These are phyloP conservation scores for Corchorus olitorius DNA, from an alignment of 345 rosid genomes.

Conservation along the genomic window DNA sequence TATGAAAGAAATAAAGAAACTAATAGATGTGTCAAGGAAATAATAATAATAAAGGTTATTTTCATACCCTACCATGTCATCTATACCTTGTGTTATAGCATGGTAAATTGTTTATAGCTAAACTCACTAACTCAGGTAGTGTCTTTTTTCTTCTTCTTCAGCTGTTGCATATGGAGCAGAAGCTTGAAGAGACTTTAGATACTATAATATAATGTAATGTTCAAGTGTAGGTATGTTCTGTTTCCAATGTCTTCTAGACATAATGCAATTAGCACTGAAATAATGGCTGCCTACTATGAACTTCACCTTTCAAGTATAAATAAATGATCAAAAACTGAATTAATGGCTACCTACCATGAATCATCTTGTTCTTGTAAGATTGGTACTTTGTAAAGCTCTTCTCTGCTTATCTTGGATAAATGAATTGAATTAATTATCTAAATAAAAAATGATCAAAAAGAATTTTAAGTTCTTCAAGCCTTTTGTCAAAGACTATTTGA, in stretches of 20 bases:
- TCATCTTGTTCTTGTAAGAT: too few relatives aligned
- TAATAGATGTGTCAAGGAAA: too few relatives aligned
- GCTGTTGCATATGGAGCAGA: conserved; percentile 52
- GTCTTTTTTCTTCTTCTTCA: background rate
- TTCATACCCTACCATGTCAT: background rate
- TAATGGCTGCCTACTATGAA: background rate
- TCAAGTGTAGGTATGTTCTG: conserved; percentile 45
- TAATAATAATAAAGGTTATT: too few relatives aligned
- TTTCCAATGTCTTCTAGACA: background rate
- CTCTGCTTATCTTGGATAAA: too few relatives aligned
- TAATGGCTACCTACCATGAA: too few relatives aligned
- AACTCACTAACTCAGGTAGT: conserved; percentile 3
- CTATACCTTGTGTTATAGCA: background rate
- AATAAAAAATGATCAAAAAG: background rate
- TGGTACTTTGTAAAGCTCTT: too few relatives aligned
- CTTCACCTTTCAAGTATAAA: background rate
- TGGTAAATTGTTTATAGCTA: background rate
- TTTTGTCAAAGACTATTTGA: background rate
- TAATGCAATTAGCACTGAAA: background rate
- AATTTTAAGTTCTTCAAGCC: background rate
- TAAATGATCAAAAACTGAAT: too few relatives aligned
- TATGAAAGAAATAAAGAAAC: too few relatives aligned
- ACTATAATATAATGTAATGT: conserved; percentile 35
- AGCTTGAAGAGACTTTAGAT: conserved; percentile 55
- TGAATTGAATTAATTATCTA: too few relatives aligned